A percentile compares a stretch with the other conserved stretches of the same genome.
Conservation (phyloP, 345 rosid species). For the Brassica napus region DNA sequence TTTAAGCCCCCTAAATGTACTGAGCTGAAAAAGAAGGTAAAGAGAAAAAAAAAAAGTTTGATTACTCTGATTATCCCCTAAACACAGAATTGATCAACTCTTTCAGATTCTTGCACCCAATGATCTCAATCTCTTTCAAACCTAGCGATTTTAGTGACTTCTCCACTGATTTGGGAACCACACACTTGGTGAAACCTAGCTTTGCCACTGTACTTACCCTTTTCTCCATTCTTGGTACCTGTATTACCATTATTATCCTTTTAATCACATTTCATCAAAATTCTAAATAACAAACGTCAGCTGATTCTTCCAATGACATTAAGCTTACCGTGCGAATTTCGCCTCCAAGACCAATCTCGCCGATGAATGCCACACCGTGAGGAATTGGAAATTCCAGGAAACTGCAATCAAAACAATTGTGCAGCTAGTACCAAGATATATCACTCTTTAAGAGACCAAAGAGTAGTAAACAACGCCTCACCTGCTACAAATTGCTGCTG, state of each 20-base stretch:
- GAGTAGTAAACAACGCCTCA: conserved; percentile 3
- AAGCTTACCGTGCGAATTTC: conserved; percentile 75
- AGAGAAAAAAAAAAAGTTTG: not conserved
- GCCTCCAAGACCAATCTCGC: conserved; percentile 86
- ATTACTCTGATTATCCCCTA: conserved; percentile 7
- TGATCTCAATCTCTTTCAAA: conserved; percentile 46
- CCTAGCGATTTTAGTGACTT: conserved; percentile 43
- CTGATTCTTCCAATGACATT: not conserved
- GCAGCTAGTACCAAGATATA: conserved; percentile 2
- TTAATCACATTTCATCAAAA: conserved; percentile 4
- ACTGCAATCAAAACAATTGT: conserved; percentile 45
- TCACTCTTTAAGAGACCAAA: not conserved
- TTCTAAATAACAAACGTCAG: not conserved
- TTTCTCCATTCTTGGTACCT: conserved; percentile 88
- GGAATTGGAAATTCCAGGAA: conserved; percentile 94
- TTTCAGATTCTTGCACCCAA: conserved; percentile 76
- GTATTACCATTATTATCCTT: conserved; percentile 6
- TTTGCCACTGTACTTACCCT: conserved; percentile 70
- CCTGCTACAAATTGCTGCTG: conserved; percentile 98
- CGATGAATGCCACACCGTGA: conserved; percentile 71
- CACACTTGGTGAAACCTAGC: conserved; percentile 73
- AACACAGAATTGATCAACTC: conserved; percentile 69
- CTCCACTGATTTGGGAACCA: conserved; percentile 67
- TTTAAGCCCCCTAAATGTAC: not conserved
- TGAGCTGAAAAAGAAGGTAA: not conserved